Conservation (phyloP, 768 basidiomycete species). For the Xerocomellus dryophilus region DNA sequence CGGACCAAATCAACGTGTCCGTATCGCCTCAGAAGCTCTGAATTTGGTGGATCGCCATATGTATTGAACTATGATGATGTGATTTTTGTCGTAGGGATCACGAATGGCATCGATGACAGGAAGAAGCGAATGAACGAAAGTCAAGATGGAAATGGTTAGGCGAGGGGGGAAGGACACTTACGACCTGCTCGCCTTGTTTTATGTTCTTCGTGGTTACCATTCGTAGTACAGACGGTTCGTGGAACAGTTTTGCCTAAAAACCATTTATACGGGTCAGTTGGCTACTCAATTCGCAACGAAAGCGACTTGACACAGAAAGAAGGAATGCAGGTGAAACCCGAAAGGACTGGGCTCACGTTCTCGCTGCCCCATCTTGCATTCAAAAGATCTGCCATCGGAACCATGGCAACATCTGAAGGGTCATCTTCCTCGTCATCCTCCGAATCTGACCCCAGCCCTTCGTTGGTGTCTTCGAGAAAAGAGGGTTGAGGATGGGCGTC, state of each 20-base stretch:
- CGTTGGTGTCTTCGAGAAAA: constrained; percentile 7
- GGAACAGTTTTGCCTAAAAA: constrained; percentile 76
- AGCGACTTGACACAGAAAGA: not conserved
- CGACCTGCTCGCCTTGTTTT: constrained; percentile 81
- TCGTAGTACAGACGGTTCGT: constrained; percentile 64
- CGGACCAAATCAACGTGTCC: constrained; percentile 85
- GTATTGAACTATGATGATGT: constrained; percentile 75
- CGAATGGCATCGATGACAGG: not conserved
- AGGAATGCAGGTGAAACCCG: not conserved
- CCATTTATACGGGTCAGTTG: not conserved
- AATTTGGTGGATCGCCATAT: constrained; percentile 90
- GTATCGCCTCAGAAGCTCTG: constrained; percentile 89
- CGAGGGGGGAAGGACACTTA: constrained; percentile 36
- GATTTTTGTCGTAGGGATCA: not conserved
- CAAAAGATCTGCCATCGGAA: constrained; percentile 94
- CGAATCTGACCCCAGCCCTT: constrained; percentile 41
- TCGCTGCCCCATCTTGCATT: constrained; percentile 85
- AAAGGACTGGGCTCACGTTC: constrained; percentile 56
- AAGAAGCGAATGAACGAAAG: not conserved
- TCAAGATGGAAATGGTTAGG: not conserved
- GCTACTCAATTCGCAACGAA: not conserved
- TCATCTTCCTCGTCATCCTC: constrained; percentile 49
- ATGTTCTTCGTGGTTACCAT: constrained; percentile 83
- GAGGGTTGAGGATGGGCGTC: constrained; percentile 5
- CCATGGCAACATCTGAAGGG: constrained; percentile 76